Evolutionary conservation across 495 filamentous ascomycete species (phyloP).

Genomic region (Penicillium desertorum): DNA sequence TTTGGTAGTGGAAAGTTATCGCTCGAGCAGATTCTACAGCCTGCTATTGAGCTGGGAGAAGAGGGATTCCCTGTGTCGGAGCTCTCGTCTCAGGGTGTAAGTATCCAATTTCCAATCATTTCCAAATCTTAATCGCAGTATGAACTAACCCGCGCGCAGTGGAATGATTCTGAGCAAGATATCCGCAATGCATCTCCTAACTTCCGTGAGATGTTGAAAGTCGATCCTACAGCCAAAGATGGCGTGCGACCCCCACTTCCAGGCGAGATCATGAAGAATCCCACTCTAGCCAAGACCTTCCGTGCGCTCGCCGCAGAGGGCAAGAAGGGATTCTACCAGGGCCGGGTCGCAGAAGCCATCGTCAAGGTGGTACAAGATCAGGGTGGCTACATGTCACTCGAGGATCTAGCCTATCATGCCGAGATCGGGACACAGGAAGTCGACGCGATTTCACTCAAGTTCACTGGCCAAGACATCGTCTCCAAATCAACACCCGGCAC

Average conservation of each 20-base stretch:
- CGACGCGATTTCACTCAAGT: conserved; percentile 76
- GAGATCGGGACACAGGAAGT: conserved; percentile 73
- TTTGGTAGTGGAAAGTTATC: conserved; percentile 88
- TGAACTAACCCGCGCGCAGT: conserved; percentile 47
- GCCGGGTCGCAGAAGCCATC: conserved; percentile 73
- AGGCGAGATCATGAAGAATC: conserved; percentile 91
- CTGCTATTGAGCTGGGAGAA: conserved; percentile 84
- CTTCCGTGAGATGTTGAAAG: conserved; percentile 78
- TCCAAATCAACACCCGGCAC: conserved; percentile 47
- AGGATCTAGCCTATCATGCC: conserved; percentile 75
- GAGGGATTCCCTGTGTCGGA: conserved; percentile 89
- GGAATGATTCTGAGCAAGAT: conserved; percentile 57
- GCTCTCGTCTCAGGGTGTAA: conserved; percentile 67
- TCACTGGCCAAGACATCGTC: conserved; percentile 65
- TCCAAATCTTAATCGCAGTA: neutral
- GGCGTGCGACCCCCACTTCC: conserved; percentile 68
- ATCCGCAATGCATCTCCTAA: conserved; percentile 78
- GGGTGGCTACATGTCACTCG: conserved; percentile 75
- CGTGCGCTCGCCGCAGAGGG: conserved; percentile 74
- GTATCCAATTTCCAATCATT: conserved; percentile 27
- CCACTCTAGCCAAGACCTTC: conserved; percentile 78
- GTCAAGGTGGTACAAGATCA: conserved; percentile 73
- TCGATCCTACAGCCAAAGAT: conserved; percentile 60
- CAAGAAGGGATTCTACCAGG: conserved; percentile 89
- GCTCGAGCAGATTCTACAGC: conserved; percentile 73